Conservation (phyloP, 2,329 filamentous ascomycete genomes). For the Hansfordia pulvinata region DNA sequence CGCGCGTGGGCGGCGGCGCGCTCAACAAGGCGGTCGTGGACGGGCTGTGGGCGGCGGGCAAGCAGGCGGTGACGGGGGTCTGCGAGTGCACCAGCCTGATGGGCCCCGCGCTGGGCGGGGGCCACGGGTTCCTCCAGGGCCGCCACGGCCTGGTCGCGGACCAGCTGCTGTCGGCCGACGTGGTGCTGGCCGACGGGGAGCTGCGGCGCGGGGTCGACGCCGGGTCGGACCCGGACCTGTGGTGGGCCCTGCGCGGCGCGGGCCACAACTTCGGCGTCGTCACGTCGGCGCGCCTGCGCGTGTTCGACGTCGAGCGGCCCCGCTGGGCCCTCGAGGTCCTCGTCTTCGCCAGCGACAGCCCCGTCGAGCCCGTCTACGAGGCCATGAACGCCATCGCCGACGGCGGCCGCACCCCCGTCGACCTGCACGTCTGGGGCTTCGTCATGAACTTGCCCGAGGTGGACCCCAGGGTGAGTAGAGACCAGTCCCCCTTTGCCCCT, state of each 20-base stretch:
- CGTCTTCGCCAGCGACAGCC: conserved; percentile 31
- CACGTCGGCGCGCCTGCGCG: conserved; percentile 30
- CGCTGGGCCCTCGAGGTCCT: conserved; percentile 29
- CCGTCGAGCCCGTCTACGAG: conserved; percentile 18
- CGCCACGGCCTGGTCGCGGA: conserved; percentile 38
- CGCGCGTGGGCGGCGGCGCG: conserved; percentile 23
- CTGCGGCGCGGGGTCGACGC: conserved; percentile 10
- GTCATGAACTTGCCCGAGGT: too few relatives aligned
- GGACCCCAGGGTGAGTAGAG: too few relatives aligned
- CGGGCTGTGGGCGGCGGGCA: conserved; percentile 23
- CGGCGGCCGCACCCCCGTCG: not conserved
- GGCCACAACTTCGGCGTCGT: conserved; percentile 49
- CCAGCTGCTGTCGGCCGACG: conserved; percentile 33
- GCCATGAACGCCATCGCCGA: not conserved
- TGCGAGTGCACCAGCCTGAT: conserved; percentile 32
- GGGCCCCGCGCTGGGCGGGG: conserved; percentile 40
- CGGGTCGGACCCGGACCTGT: conserved; percentile 34
- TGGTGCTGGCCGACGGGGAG: conserved; percentile 36
- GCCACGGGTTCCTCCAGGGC: conserved; percentile 40
- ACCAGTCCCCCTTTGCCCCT: too few relatives aligned
- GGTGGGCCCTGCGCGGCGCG: conserved; percentile 42
- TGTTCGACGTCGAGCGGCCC: conserved; percentile 27
- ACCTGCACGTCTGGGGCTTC: too few relatives aligned
- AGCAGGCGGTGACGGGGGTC: conserved; percentile 27
- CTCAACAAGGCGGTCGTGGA: conserved; percentile 21